A percentile compares a stretch with the other conserved stretches of the same genome.
Conservation (phyloP, 306 rosid genomes). For the Betula pendula region DNA sequence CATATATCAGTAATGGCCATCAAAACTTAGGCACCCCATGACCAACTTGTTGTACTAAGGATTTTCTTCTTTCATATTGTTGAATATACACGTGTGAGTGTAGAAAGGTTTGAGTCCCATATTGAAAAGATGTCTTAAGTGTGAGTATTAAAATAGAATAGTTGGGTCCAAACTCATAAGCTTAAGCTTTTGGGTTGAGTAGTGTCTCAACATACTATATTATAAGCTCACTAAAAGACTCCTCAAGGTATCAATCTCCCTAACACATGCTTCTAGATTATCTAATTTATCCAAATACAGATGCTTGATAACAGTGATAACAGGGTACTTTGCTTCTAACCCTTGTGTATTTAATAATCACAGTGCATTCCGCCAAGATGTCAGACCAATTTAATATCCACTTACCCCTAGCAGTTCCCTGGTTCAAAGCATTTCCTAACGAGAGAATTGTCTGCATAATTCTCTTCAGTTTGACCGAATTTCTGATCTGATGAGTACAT, state of each 20-base stretch:
- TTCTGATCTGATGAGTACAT: constrained; percentile 63
- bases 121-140: too few species aligned
- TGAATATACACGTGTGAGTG: too few species aligned
- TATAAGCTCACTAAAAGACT: too few species aligned
- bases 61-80: neutral
- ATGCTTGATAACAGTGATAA: neutral
- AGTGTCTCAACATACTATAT: too few species aligned
- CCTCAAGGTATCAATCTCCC: too few species aligned
- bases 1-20: neutral
- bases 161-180: too few species aligned
- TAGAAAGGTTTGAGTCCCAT: too few species aligned
- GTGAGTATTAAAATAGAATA: too few species aligned
- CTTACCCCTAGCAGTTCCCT: constrained; percentile 94
- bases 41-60: neutral
- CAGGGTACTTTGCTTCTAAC: neutral
- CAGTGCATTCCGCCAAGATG: constrained; percentile 24
- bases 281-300: neutral
- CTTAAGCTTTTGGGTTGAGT: too few species aligned
- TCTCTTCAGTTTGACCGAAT: constrained; percentile 85
- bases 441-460: constrained; percentile 95
- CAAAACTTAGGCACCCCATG: neutral
- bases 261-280: neutral
- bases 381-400: constrained; percentile 25
- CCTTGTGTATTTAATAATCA: constrained; percentile 1
- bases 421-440: constrained; percentile 94